Conservation (phyloP, 2,329 filamentous ascomycete genomes). For the Microsporum ferrugineum region DNA sequence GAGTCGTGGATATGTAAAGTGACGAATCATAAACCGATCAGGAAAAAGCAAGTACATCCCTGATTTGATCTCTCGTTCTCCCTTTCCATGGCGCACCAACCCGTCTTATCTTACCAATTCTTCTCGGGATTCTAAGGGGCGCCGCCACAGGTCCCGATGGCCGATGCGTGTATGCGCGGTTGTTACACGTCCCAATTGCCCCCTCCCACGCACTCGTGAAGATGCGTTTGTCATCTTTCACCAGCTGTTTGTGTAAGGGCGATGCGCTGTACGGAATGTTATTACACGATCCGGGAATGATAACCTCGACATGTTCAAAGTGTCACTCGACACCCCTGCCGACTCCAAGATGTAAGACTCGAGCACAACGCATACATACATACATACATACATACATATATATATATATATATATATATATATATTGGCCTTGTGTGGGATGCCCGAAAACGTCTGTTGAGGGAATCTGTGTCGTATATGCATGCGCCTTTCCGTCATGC, state of each 20-base stretch:
- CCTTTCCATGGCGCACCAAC: not conserved
- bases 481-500: slow-evolving; percentile 4
- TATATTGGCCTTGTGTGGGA: not conserved
- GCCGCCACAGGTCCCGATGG: slow-evolving; percentile 1
- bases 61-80: not conserved
- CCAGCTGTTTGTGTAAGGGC: slow-evolving; percentile 1
- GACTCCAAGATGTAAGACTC: not conserved
- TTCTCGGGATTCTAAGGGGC: slow-evolving; percentile 1
- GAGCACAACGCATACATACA: not conserved
- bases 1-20: not conserved
- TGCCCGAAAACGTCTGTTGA: not conserved
- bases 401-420: too few relatives aligned
- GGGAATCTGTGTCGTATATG: not conserved
- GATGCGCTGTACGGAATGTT: slow-evolving; percentile 1
- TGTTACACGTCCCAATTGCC: not conserved
- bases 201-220: not conserved
- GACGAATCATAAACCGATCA: slow-evolving; percentile 1
- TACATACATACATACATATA: not conserved
- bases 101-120: too few relatives aligned
- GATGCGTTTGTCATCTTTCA: slow-evolving; percentile 1
- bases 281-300: not conserved
- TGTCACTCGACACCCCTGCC: not conserved
- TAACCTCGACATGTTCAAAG: not conserved
- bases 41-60: not conserved
- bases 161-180: slow-evolving; percentile 4